phyloP scores from a whole-genome alignment of 2,329 filamentous ascomycete species.

The Lasiodiplodia hormozganensis region DNA sequence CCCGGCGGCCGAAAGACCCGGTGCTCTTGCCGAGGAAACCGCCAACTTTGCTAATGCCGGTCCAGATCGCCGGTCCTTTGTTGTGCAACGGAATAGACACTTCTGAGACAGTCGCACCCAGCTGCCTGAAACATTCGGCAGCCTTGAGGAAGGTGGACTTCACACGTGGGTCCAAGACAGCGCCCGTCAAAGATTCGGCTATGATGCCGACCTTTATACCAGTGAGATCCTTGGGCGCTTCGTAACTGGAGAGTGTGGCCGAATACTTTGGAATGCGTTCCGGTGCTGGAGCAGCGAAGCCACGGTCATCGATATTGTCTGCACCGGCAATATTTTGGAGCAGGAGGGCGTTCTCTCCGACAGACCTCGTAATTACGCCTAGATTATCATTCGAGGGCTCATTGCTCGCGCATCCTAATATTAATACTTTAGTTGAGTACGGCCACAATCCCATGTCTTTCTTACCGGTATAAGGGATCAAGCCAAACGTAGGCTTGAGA shows the following conservation, averaged over 20 bases:
- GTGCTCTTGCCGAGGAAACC: slow-evolving; percentile 53
- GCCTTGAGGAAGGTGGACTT: slow-evolving; percentile 53
- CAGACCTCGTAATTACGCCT: slow-evolving; percentile 53
- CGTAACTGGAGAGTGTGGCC: slow-evolving; percentile 32
- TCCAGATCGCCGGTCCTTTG: slow-evolving; percentile 60
- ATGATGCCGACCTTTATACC: slow-evolving; percentile 43
- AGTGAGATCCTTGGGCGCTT: slow-evolving; percentile 35
- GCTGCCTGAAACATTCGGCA: slow-evolving; percentile 47
- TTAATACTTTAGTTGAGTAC: no score
- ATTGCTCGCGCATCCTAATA: slow-evolving; percentile 47
- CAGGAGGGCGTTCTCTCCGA: slow-evolving; percentile 53
- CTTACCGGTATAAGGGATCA: slow-evolving; percentile 59
- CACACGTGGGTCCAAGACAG: slow-evolving; percentile 50
- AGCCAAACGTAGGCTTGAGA: slow-evolving; percentile 60
- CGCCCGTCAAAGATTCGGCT: slow-evolving; percentile 37
- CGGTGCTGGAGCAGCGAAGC: slow-evolving; percentile 43
- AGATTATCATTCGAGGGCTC: slow-evolving; percentile 60
- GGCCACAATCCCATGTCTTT: not conserved
- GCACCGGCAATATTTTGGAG: slow-evolving; percentile 56
- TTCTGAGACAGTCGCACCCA: slow-evolving; percentile 60
- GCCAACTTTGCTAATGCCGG: slow-evolving; percentile 50
- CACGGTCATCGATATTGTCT: slow-evolving; percentile 57
- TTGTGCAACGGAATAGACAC: slow-evolving; percentile 59
- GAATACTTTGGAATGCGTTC: slow-evolving; percentile 39
- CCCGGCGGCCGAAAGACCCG: slow-evolving; percentile 52